These are phyloP conservation scores for Paracamarosporium sp. DNA, from an alignment of 2,329 filamentous ascomycete species.

Conservation along the genomic window DNA sequence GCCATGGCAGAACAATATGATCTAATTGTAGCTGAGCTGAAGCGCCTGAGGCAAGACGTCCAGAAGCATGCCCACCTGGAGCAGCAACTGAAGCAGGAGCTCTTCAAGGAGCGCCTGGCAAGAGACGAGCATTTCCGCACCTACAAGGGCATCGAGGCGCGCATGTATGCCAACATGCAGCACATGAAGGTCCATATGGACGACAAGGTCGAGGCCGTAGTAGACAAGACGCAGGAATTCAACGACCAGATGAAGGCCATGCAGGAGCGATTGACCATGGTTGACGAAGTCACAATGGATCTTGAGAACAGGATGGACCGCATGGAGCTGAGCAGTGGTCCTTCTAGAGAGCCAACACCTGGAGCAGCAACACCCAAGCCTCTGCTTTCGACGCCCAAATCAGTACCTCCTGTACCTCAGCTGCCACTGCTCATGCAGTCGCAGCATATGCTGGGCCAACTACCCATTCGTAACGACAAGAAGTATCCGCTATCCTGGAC, in stretches of 20 bases:
- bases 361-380: slow-evolving; percentile 36
- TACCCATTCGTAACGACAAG: slow-evolving; percentile 48
- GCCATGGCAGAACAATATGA: slow-evolving; percentile 47
- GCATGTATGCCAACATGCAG: slow-evolving; percentile 48
- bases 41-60: slow-evolving; percentile 41
- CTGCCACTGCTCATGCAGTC: slow-evolving; percentile 37
- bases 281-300: slow-evolving; percentile 50
- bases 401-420: slow-evolving; percentile 32
- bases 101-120: slow-evolving; percentile 42
- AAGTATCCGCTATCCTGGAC: slow-evolving; percentile 46
- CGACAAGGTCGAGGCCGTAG: slow-evolving; percentile 49
- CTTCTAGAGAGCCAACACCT: slow-evolving; percentile 39
- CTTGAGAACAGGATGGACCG: slow-evolving; percentile 46
- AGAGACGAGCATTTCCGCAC: slow-evolving; percentile 42
- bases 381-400: slow-evolving; percentile 24
- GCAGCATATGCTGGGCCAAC: slow-evolving; percentile 35
- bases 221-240: slow-evolving; percentile 47
- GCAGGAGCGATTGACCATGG: slow-evolving; percentile 43
- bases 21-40: slow-evolving; percentile 45
- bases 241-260: slow-evolving; percentile 45
- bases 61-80: slow-evolving; percentile 42
- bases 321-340: slow-evolving; percentile 33
- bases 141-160: slow-evolving; percentile 41
- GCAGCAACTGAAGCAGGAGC: slow-evolving; percentile 45
- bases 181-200: slow-evolving; percentile 47